Conservation (phyloP, 2,329 filamentous ascomycete species). For the Cadophora malorum region DNA sequence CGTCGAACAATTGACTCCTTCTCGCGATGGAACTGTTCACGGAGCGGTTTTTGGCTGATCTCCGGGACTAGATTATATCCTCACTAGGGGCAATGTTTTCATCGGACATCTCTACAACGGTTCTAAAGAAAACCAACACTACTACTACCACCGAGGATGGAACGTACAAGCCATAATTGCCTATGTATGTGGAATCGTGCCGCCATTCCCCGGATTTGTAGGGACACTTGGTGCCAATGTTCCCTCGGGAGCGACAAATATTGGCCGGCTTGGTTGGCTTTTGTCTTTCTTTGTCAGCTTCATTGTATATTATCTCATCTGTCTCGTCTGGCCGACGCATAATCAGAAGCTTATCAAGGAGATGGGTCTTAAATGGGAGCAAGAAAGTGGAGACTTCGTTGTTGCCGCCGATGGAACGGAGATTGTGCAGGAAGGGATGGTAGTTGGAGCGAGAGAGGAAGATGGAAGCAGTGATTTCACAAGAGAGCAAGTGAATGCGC, state of each 20-base stretch:
- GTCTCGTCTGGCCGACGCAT: constrained; percentile 48
- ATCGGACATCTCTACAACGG: constrained; percentile 45
- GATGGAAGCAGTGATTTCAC: neutral
- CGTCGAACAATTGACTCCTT: neutral
- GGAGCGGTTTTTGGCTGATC: neutral
- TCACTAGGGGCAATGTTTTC: constrained; percentile 48
- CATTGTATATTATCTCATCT: constrained; percentile 46
- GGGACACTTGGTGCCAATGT: neutral
- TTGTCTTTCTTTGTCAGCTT: constrained; percentile 45
- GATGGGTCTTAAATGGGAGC: constrained; percentile 44
- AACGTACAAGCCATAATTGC: neutral
- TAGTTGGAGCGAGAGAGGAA: constrained; percentile 1
- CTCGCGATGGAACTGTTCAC: neutral
- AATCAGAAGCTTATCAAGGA: constrained; percentile 47
- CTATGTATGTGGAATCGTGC: neutral
- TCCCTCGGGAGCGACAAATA: constrained; percentile 21
- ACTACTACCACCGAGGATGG: neutral
- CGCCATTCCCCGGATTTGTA: constrained; percentile 38
- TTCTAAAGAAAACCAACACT: neutral
- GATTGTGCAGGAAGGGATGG: constrained; percentile 26
- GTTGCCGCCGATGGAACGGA: too few relatives aligned
- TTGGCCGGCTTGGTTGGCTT: constrained; percentile 47
- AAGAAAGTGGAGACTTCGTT: constrained; percentile 32
- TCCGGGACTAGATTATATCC: constrained; percentile 46
- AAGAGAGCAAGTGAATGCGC: neutral